Percentiles rank a stretch among this genome's conserved stretches.
phyloP scores from a whole-genome alignment of 345 rosid genomes.

The Salix arbutifolia region DNA sequence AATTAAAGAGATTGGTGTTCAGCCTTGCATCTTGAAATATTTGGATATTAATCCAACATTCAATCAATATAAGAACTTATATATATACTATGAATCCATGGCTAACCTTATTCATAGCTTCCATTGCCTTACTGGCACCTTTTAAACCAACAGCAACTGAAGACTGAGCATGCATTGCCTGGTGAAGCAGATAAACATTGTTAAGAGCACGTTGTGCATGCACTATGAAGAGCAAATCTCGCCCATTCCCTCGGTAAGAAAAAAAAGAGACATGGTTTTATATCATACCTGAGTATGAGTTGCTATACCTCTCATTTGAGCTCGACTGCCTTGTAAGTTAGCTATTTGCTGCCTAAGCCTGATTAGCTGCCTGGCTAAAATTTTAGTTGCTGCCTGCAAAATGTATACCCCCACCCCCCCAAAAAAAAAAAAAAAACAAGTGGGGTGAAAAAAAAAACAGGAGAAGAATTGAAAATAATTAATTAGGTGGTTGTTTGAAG shows the following conservation, averaged over 20 bases:
- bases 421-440: not conserved
- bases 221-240: not conserved
- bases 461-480: not conserved
- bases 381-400: constrained; percentile 80
- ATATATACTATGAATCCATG: not conserved
- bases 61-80: not conserved
- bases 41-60: not conserved
- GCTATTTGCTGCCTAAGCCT: constrained; percentile 91
- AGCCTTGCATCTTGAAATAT: constrained; percentile 1
- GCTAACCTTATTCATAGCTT: constrained; percentile 81
- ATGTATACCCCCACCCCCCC: not conserved
- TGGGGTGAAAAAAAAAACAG: not conserved
- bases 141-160: constrained; percentile 89
- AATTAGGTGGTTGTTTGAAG: not conserved
- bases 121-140: constrained; percentile 89
- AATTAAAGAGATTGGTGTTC: not conserved
- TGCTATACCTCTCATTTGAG: constrained; percentile 97
- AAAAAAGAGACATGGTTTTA: constrained; percentile 1
- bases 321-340: constrained; percentile 88
- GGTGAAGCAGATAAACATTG: constrained; percentile 18
- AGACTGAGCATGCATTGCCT: constrained; percentile 95
- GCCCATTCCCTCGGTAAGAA: not conserved
- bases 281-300: constrained; percentile 84
- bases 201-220: constrained; percentile 12
- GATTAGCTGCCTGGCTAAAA: constrained; percentile 75